Base-by-base conservation (phyloP, 1,284 basidiomycete species). In the Ceratobasidium sp. region DNA sequence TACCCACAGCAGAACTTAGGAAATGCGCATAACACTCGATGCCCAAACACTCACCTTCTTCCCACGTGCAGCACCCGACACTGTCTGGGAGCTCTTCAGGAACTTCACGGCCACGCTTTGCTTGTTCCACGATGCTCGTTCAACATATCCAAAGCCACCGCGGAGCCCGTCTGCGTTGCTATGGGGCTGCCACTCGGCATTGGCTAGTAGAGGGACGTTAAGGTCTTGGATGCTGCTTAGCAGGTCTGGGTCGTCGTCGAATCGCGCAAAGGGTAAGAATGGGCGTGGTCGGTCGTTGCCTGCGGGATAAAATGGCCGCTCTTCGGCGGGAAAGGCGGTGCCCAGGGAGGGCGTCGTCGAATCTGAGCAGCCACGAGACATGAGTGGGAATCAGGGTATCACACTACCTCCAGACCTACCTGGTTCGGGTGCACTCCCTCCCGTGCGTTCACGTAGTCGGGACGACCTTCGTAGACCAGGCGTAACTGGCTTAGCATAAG, bases 71-170 rank as follows among this genome's bases (percentile, higher is more conserved):
- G 27, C n/a, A 8, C 69, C 69, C 17, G 69, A 72, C 45, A 72
- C 69, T 2, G 69, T 72, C 57, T 72, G 69, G 19, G 69, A 72
- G 22, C 69, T 72, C 36, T 72, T 72, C 9, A 72, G 47, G 27
- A 72, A 72, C 57, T 72, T 72, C 2, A 72, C 69, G 7, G 69
- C 69, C 54, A 72, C 69, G n/a, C 62, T 27, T 33, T 72, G 69
- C 24, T 72, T 72, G 50, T 72, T 72, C 69, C 69, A 72, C 17
- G 69, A 72, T 15, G 69, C 69, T 47, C 50, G 44, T 19, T 72
- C 69, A 9, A 72, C 69, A 31, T 72, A 72, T 2, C 69, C 69
- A 15, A 72, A 72, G 29, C 69, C 69, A 19, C 69, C 69, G 14
- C 69, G 69, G n/a, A 72, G 33, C 8, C 69, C 57, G 0, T 62